phyloP scores from a whole-genome alignment of 2,329 filamentous ascomycete species.

The Diaporthe vaccinii region DNA sequence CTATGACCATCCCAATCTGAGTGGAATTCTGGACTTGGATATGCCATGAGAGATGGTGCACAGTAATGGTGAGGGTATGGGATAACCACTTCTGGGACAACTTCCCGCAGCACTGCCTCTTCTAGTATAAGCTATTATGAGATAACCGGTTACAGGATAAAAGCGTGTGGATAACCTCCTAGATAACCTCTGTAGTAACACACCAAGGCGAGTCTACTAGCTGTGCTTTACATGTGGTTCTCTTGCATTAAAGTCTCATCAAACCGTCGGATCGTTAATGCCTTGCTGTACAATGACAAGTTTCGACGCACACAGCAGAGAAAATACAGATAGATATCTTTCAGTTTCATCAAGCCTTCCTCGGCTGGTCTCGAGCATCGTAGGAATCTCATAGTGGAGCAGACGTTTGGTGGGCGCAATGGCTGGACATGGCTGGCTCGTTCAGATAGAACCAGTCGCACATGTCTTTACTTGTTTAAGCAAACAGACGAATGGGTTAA shows the following conservation, averaged over 20 bases:
- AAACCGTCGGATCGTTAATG: no score
- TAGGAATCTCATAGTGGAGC: not conserved
- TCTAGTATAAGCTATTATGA: no score
- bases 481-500: no score
- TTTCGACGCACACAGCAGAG: not conserved
- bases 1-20: constrained; percentile 37
- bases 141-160: no score
- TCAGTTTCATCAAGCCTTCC: not conserved
- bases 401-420: no score
- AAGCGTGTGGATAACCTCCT: not conserved
- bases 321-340: not conserved
- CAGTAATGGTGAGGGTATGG: not conserved
- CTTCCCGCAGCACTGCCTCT: no score
- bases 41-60: not conserved
- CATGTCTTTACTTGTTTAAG: no score
- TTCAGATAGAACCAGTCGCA: not conserved
- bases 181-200: not conserved
- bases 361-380: not conserved
- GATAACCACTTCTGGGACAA: no score
- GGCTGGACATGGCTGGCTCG: not conserved
- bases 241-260: not conserved
- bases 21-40: not conserved
- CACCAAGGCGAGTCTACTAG: not conserved
- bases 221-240: not conserved
- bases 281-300: not conserved